Evolutionary conservation across 2,329 filamentous ascomycete species (phyloP), one percentile per base, ranked within the genome.

Genomic region (Elsinoe fawcettii): DNA sequence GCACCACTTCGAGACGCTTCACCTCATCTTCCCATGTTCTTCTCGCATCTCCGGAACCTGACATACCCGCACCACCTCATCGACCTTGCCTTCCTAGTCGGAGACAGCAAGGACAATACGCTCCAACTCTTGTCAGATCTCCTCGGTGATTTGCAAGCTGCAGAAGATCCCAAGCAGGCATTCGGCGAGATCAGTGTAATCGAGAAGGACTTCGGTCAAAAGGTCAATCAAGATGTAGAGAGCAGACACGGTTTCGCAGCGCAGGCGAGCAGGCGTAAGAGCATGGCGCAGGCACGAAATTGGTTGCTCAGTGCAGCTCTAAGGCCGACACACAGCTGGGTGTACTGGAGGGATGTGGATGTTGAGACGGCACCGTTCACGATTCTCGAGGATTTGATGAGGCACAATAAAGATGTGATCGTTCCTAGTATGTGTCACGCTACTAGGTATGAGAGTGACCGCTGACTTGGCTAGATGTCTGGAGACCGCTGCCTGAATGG

Each of bases 301-400:
- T 99, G 93, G 93, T 78, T 99, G 55, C 75, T 99, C 58, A 96
- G 90, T 66, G 92, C 93, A 39, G 92, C 93, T 20, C 76, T 99
- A 56, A 84, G 93, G 43, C 93, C 93, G 1, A 95, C 93, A 55
- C 93, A 99, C 70, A 96, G 91, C 62, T 99, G 93, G 93, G 93
- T 99, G 8, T 99, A 99, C 70, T 99, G 93, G 93, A 85, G 93
- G 72, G 93, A 99, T 74, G 93, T 96, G 22, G 93, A 99, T 73
- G 93, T 99, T 7, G 90, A 97, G 73, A 99, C 93, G 1, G 93
- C 93, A 2, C 93, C 93, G 0, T 93, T 92, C 68, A 97, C 93
- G 0, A 97, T 99, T 65, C 75, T 99, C 61, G 93, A 99, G 70
- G 93, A 99, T 74, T 75, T 99, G 56, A 99, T 99, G 93, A 85